These are phyloP conservation scores for Fomitopsis pulvina DNA, from an alignment of 768 basidiomycete genomes.

Conservation along the genomic window DNA sequence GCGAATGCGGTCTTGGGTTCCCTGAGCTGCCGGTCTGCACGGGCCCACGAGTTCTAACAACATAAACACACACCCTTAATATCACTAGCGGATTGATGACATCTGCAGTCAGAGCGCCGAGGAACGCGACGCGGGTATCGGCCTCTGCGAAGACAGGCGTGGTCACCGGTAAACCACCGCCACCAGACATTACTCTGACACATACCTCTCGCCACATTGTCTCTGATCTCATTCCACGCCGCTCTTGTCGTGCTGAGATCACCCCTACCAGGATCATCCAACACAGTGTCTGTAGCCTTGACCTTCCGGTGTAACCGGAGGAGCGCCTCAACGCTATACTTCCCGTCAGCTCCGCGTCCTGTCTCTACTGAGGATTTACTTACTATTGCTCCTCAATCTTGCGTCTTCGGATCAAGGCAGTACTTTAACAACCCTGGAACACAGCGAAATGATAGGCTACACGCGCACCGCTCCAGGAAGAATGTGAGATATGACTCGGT, in stretches of 20 bases:
- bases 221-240: conserved; percentile 81
- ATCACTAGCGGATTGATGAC: conserved; percentile 63
- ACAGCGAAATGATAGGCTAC: conserved; percentile 10
- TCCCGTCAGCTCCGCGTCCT: neutral
- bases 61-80: conserved; percentile 46
- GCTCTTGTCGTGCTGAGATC: conserved; percentile 58
- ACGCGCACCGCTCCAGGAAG: conserved; percentile 74
- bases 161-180: neutral
- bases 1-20: conserved; percentile 87
- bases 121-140: conserved; percentile 75
- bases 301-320: conserved; percentile 65
- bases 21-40: conserved; percentile 35
- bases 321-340: conserved; percentile 63
- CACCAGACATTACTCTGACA: neutral
- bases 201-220: conserved; percentile 78
- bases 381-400: conserved; percentile 85
- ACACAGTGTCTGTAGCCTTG: conserved; percentile 57
- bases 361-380: conserved; percentile 19
- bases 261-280: conserved; percentile 54
- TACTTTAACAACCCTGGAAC: conserved; percentile 3
- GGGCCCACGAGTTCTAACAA: neutral
- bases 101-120: conserved; percentile 61
- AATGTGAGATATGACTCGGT: conserved; percentile 76
- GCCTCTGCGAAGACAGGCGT: conserved; percentile 46
- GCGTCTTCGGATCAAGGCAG: conserved; percentile 39